Evolutionary conservation across 164 flowering plant species (phyloP).

Genomic region (Magnolia officinalis): DNA sequence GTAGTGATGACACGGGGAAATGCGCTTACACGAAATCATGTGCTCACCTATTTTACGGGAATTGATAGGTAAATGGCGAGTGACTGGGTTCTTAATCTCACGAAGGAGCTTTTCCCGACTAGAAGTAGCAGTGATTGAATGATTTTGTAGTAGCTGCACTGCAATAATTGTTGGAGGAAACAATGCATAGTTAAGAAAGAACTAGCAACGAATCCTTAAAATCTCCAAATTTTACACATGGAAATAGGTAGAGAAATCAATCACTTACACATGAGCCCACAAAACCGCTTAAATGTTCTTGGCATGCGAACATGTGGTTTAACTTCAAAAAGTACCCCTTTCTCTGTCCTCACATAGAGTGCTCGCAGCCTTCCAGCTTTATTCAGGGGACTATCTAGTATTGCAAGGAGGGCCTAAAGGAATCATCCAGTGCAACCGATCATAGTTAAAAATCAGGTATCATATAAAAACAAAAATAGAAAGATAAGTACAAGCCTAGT

Average conservation of each 20-base stretch:
- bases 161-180: slow-evolving; percentile 18
- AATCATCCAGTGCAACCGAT: background rate
- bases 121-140: slow-evolving; percentile 59
- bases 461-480: background rate
- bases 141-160: slow-evolving; percentile 84
- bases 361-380: slow-evolving; percentile 78
- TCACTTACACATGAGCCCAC: slow-evolving; percentile 91
- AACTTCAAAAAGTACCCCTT: slow-evolving; percentile 85
- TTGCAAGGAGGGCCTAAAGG: slow-evolving; percentile 69
- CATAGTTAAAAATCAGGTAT: background rate
- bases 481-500: background rate
- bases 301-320: slow-evolving; percentile 92
- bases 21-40: background rate
- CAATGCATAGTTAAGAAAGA: background rate
- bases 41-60: slow-evolving; percentile 70
- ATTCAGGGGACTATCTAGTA: slow-evolving; percentile 77
- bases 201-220: background rate
- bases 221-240: background rate
- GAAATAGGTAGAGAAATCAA: background rate
- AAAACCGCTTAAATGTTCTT: slow-evolving; percentile 79
- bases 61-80: slow-evolving; percentile 69
- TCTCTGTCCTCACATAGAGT: slow-evolving; percentile 79
- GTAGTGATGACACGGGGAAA: background rate
- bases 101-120: slow-evolving; percentile 81
- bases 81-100: slow-evolving; percentile 82